phyloP scores from a whole-genome alignment of 2,329 filamentous ascomycete species.

The Volutella citrinella region DNA sequence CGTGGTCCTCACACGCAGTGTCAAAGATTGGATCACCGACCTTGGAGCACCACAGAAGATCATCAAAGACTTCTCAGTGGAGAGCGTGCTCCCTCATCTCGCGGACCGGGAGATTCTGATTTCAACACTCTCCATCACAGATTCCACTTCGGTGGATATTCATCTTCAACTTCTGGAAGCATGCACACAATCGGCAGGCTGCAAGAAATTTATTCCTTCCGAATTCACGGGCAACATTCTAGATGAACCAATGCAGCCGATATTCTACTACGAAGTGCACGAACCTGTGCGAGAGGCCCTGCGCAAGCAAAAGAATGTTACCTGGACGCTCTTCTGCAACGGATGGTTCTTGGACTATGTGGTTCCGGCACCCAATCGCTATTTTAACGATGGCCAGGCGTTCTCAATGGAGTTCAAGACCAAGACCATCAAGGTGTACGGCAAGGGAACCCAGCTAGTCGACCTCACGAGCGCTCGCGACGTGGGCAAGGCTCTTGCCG shows the following conservation, averaged over 20 bases:
- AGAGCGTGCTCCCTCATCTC: no score
- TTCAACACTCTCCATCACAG: conserved; percentile 13
- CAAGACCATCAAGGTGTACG: no score
- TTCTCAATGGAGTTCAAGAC: no score
- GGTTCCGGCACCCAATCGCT: no score
- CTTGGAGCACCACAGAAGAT: conserved; percentile 15
- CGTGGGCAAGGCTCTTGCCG: no score
- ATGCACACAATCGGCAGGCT: conserved; percentile 6
- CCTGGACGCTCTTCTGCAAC: conserved; percentile 13
- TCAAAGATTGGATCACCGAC: conserved; percentile 2
- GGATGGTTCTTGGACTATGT: conserved; percentile 15
- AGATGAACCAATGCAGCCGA: conserved; percentile 15
- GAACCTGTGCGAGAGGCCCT: conserved; percentile 5
- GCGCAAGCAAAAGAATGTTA: conserved; percentile 7
- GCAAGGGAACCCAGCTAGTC: no score
- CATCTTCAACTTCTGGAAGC: conserved; percentile 14
- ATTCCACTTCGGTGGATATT: conserved; percentile 7
- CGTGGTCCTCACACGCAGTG: no score
- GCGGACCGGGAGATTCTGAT: no score
- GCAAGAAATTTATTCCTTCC: conserved; percentile 16
- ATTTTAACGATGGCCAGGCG: no score
- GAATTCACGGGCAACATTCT: conserved; percentile 12
- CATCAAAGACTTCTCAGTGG: no score
- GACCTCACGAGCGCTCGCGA: no score
- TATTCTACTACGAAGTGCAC: conserved; percentile 8